Evolutionary conservation across 768 basidiomycete species (phyloP).

Genomic region (Clitopilus hobsonii): DNA sequence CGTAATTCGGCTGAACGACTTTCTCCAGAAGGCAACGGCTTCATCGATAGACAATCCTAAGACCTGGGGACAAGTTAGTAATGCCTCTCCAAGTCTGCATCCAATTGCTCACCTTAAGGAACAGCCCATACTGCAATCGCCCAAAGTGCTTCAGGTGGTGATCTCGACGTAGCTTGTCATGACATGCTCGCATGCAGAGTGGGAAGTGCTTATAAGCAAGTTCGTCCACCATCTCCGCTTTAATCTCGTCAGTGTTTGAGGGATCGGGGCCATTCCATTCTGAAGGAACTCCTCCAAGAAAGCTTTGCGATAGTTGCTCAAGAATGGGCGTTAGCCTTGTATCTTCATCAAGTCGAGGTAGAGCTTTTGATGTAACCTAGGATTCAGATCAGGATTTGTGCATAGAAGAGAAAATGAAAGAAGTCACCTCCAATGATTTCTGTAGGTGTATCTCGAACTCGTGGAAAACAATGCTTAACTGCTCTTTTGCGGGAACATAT

Average conservation of each 20-base stretch:
- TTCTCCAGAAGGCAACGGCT: constrained; percentile 89
- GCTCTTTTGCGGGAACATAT: constrained; percentile 76
- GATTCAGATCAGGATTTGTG: constrained; percentile 1
- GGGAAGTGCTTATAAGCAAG: constrained; percentile 89
- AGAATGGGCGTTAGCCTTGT: constrained; percentile 86
- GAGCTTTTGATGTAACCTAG: constrained; percentile 77
- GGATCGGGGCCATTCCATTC: constrained; percentile 64
- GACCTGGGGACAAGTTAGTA: constrained; percentile 45
- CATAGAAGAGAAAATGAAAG: not conserved
- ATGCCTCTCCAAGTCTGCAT: not conserved
- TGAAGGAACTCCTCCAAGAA: constrained; percentile 84
- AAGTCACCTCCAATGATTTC: constrained; percentile 68
- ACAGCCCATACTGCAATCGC: constrained; percentile 86
- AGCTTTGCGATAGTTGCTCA: constrained; percentile 88
- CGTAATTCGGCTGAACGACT: constrained; percentile 72
- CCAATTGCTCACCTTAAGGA: constrained; percentile 79
- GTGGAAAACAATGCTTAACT: constrained; percentile 82
- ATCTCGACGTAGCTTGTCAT: constrained; percentile 71
- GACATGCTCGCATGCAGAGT: constrained; percentile 89
- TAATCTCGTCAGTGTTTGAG: constrained; percentile 62
- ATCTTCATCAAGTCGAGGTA: constrained; percentile 93
- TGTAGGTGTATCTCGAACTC: constrained; percentile 76
- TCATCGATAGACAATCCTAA: constrained; percentile 93
- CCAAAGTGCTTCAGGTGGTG: constrained; percentile 92
- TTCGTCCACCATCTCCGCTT: constrained; percentile 91